These are phyloP conservation scores for Dimocarpus longan DNA, from an alignment of 345 rosid genomes.

Conservation along the genomic window DNA sequence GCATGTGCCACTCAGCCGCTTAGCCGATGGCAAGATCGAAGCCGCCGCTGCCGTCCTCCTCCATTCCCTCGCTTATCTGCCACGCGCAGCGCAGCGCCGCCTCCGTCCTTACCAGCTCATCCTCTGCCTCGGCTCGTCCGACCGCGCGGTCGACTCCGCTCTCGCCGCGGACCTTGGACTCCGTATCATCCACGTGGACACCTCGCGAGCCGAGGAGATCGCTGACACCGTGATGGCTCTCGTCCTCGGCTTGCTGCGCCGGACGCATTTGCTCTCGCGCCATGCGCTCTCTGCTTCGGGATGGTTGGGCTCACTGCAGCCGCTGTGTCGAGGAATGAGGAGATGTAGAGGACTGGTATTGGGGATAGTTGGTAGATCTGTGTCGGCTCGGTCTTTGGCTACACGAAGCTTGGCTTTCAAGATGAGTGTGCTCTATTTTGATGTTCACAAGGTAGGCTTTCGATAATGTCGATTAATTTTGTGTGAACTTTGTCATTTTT, in stretches of 20 bases:
- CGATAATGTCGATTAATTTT: slow-evolving; percentile 4
- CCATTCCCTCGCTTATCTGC: slow-evolving; percentile 93
- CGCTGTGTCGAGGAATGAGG: slow-evolving; percentile 94
- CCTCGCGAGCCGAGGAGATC: slow-evolving; percentile 94
- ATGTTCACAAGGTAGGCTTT: slow-evolving; percentile 66
- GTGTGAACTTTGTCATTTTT: neutral
- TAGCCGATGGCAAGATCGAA: slow-evolving; percentile 88
- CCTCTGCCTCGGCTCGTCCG: slow-evolving; percentile 93
- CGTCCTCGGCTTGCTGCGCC: slow-evolving; percentile 86
- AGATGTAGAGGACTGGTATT: slow-evolving; percentile 93
- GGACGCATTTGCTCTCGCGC: slow-evolving; percentile 89
- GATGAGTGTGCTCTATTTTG: slow-evolving; percentile 96
- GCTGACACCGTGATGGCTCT: slow-evolving; percentile 98
- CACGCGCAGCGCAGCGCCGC: slow-evolving; percentile 99
- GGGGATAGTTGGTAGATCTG: slow-evolving; percentile 94
- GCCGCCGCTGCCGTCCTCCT: slow-evolving; percentile 87
- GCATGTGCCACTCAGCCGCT: slow-evolving; percentile 91
- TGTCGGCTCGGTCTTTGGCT: slow-evolving; percentile 77
- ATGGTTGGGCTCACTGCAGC: slow-evolving; percentile 96
- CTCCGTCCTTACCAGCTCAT: slow-evolving; percentile 95
- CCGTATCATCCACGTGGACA: slow-evolving; percentile 87
- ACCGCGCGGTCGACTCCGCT: slow-evolving; percentile 88
- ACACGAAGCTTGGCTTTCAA: slow-evolving; percentile 92
- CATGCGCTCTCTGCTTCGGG: slow-evolving; percentile 88
- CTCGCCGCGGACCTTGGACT: slow-evolving; percentile 92